phyloP scores from a whole-genome alignment of 1,284 basidiomycete genomes.

The Abortiporus biennis region DNA sequence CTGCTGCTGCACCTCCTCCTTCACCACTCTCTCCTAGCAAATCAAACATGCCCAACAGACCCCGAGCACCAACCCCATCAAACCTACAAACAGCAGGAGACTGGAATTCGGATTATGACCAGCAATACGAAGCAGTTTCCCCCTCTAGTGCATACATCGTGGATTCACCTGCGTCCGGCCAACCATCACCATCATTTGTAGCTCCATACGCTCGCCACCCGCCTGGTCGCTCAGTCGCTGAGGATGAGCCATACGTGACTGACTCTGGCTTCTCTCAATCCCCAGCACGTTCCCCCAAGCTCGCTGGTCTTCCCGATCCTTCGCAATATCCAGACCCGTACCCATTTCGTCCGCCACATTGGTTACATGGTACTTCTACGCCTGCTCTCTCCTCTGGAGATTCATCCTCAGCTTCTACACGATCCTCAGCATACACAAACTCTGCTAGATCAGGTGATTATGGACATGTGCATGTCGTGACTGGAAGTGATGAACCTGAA shows the following conservation, averaged over 20 bases:
- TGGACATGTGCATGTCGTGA: slow-evolving; percentile 56
- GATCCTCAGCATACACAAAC: slow-evolving; percentile 72
- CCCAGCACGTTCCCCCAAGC: slow-evolving; percentile 42
- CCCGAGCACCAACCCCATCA: slow-evolving; percentile 21
- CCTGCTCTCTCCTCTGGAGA: slow-evolving; percentile 57
- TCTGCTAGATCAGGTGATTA: slow-evolving; percentile 62
- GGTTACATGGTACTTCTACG: slow-evolving; percentile 25
- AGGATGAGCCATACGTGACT: too few relatives aligned
- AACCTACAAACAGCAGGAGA: slow-evolving; percentile 18
- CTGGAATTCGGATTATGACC: slow-evolving; percentile 22
- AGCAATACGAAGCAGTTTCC: slow-evolving; percentile 20
- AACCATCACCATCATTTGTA: slow-evolving; percentile 15
- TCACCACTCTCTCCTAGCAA: slow-evolving; percentile 26
- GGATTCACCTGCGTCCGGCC: slow-evolving; percentile 20
- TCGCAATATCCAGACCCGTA: slow-evolving; percentile 55
- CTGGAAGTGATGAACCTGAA: slow-evolving; percentile 50
- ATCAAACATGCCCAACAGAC: slow-evolving; percentile 20
- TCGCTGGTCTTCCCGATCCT: slow-evolving; percentile 49
- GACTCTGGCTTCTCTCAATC: slow-evolving; percentile 24
- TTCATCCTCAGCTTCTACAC: slow-evolving; percentile 63
- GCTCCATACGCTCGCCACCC: slow-evolving; percentile 5
- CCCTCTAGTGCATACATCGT: slow-evolving; percentile 25
- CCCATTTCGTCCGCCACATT: slow-evolving; percentile 40
- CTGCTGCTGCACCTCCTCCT: slow-evolving; percentile 24
- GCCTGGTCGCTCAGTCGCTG: slow-evolving; percentile 18